Evolutionary conservation across 139 green algal genomes (phyloP).

Genomic region (Chlorokybus atmophyticus): DNA sequence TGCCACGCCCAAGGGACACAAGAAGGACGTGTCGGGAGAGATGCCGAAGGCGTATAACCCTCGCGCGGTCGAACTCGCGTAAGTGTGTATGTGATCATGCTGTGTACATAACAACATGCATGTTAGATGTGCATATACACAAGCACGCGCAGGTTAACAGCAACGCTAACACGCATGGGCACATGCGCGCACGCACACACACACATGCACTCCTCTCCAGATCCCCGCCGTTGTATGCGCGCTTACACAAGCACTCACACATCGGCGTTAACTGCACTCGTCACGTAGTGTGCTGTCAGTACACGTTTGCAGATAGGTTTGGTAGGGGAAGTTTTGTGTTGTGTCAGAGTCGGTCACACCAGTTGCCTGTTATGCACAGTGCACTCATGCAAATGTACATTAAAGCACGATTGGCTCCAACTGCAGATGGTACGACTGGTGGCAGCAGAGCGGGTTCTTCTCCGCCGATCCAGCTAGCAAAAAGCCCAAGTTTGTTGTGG

Average conservation of each 20-base stretch:
- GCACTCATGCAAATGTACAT: background rate
- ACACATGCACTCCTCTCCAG: too few species aligned
- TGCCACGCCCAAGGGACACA: slow-evolving; percentile 58
- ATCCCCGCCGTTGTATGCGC: too few species aligned
- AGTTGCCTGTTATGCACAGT: slow-evolving; percentile 3
- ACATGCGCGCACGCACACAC: too few species aligned
- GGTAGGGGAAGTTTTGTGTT: background rate
- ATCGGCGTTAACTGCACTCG: background rate
- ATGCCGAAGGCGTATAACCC: slow-evolving; percentile 84
- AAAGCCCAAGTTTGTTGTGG: slow-evolving; percentile 86
- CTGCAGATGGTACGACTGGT: slow-evolving; percentile 43
- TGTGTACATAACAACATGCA: too few species aligned
- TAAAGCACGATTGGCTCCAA: background rate
- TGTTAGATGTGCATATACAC: too few species aligned
- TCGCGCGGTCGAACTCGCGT: slow-evolving; percentile 21
- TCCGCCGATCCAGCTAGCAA: slow-evolving; percentile 49
- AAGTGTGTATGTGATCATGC: too few species aligned
- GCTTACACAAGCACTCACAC: too few species aligned
- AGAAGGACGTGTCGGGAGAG: slow-evolving; percentile 55
- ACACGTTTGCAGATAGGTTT: background rate
- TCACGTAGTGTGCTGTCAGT: background rate
- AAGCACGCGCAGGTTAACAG: too few species aligned
- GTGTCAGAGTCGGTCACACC: background rate
- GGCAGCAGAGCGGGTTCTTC: slow-evolving; percentile 63
- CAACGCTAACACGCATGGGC: too few species aligned